phyloP scores from a whole-genome alignment of 306 rosid genomes.

The Crotalaria pallida region DNA sequence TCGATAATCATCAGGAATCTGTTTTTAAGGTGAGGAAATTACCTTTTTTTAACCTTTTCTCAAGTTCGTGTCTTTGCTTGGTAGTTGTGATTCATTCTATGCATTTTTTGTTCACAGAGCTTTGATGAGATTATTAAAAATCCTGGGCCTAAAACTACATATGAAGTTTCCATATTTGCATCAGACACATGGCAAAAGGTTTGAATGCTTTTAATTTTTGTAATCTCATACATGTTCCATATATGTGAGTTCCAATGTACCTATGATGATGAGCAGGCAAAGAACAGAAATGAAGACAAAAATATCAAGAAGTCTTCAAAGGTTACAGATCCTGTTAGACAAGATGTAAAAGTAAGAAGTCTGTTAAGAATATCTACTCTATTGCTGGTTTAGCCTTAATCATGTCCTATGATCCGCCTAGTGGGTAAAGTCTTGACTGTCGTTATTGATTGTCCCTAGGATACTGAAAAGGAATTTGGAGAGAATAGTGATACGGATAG shows the following conservation, averaged over 20 bases:
- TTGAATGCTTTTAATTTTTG: not conserved
- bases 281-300: constrained; percentile 35
- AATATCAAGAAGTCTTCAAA: constrained; percentile 32
- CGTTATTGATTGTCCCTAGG: constrained; percentile 24
- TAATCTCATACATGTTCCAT: not conserved
- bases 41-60: not conserved
- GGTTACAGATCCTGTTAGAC: constrained; percentile 26
- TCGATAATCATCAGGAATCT: constrained; percentile 39
- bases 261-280: constrained; percentile 44
- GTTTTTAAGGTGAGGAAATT: constrained; percentile 56
- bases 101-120: constrained; percentile 44
- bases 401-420: not conserved
- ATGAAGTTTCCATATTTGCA: constrained; percentile 75
- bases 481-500: constrained; percentile 68
- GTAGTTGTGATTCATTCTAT: constrained; percentile 22
- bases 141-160: constrained; percentile 72
- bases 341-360: constrained; percentile 41
- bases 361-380: not conserved
- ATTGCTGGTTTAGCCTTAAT: constrained; percentile 7
- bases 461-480: constrained; percentile 37
- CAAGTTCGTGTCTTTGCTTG: constrained; percentile 11
- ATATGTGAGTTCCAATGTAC: not conserved
- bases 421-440: not conserved
- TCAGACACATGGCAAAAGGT: constrained; percentile 85
- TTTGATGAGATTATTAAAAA: constrained; percentile 49